Conservation (phyloP, 768 basidiomycete species). For the Kondoa malvinella region DNA sequence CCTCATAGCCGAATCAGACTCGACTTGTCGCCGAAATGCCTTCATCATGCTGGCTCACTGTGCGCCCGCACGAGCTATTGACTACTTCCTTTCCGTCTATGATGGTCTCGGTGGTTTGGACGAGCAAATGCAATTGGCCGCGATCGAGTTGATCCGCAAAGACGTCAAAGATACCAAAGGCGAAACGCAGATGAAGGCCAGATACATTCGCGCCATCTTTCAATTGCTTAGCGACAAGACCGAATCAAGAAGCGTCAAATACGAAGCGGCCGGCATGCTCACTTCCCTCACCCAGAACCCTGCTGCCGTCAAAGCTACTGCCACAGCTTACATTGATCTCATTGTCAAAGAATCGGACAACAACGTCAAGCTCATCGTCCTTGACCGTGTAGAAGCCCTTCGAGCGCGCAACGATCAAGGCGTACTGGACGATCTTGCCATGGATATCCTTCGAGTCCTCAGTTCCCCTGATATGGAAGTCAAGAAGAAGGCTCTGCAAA, state of each 20-base stretch:
- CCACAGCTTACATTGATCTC: constrained; percentile 68
- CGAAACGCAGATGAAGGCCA: constrained; percentile 67
- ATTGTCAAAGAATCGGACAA: constrained; percentile 94
- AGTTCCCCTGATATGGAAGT: constrained; percentile 70
- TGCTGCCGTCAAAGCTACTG: constrained; percentile 89
- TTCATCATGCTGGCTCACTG: constrained; percentile 72
- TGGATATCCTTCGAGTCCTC: constrained; percentile 85
- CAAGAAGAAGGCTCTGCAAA: constrained; percentile 70
- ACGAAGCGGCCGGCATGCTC: constrained; percentile 87
- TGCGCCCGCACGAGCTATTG: constrained; percentile 75
- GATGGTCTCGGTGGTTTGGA: constrained; percentile 69
- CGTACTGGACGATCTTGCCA: constrained; percentile 74
- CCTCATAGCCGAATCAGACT: constrained; percentile 85
- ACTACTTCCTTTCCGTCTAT: constrained; percentile 71
- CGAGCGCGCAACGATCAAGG: constrained; percentile 61
- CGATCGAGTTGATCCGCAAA: constrained; percentile 79
- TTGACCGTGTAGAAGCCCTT: constrained; percentile 71
- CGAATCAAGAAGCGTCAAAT: constrained; percentile 64
- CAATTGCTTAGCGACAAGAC: constrained; percentile 77
- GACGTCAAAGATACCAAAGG: constrained; percentile 69
- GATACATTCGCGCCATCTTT: constrained; percentile 84
- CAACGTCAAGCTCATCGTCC: constrained; percentile 93
- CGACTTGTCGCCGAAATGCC: constrained; percentile 91
- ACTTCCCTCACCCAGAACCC: constrained; percentile 89
- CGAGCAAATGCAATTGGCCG: constrained; percentile 83